Evolutionary conservation across 2,329 filamentous ascomycete genomes (phyloP), one percentile per base, ranked within the genome.

Genomic region (Aspergillus neotritici): DNA sequence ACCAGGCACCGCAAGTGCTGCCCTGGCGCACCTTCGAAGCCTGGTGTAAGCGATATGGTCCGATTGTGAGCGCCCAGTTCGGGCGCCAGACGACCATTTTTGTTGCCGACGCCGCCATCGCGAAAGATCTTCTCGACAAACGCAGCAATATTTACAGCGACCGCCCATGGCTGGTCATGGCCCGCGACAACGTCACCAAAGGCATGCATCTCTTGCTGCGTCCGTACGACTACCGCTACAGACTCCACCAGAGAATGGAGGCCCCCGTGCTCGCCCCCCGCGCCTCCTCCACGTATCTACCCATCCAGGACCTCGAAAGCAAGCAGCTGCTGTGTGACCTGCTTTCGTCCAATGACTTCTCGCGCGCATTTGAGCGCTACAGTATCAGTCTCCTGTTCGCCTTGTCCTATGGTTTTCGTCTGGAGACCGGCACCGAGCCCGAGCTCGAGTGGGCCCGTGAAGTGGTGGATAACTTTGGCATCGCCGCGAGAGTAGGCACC

Each of bases 51-150:
- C 42, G 58, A 28, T 67, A 67, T 42, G 64, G 65, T 3, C 61
- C 61, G 1, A 50, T 67, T 3, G 55, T 66, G n/a, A 55, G 52
- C 17, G 49, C 56, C 4, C 54, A 62, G 31, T 59, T 63, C 31
- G 63, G 62, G 5, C 54, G 54, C 5, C 52, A 55, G 4, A 63
- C 54, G 13, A 50, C 65, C 5, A 59, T 68, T 12, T 41, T 61
- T 60, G 66, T 79, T 44, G 72, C 73, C 43, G 72, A 74, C 30
- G 70, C 73, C 0, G 71, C 71, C 62, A 63, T 68, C 1, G 75
- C 76, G 0, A 73, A 72, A 31, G 76, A 78, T 14, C 61, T 79
- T n/a, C 72, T 80, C 43, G 74, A 77, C 47, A 76, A 75, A 51
- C 70, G 72, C 32, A 71, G 72, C 0, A 66, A 67, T n/a, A 67